Percentiles rank a stretch among this genome's conserved stretches.
These are phyloP conservation scores for Saturnispora ahearnii DNA, from an alignment of 805 yeast species.

Conservation along the genomic window DNA sequence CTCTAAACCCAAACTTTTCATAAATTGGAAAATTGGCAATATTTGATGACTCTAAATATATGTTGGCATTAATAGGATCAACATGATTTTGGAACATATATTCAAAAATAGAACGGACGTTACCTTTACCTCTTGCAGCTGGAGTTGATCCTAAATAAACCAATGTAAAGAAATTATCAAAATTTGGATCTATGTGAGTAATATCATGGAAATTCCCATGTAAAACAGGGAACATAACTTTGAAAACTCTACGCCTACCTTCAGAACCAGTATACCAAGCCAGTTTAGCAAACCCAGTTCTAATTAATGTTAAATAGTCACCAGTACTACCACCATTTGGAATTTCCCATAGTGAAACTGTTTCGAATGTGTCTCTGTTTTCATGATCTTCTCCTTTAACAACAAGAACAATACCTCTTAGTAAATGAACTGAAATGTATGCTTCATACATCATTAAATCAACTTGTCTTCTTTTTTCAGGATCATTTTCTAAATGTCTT, in stretches of 20 bases:
- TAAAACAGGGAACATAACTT: conserved; percentile 42
- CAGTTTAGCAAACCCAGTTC: conserved; percentile 43
- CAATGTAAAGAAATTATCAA: conserved; percentile 25
- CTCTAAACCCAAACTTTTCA: conserved; percentile 40
- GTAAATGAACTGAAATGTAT: conserved; percentile 41
- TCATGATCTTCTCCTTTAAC: conserved; percentile 36
- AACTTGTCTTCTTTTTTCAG: conserved; percentile 23
- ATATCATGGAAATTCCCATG: conserved; percentile 41
- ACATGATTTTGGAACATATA: conserved; percentile 38
- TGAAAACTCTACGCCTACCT: conserved; percentile 42
- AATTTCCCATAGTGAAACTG: conserved; percentile 46
- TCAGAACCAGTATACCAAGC: conserved; percentile 41
- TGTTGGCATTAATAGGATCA: conserved; percentile 32
- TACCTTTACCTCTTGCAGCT: conserved; percentile 48
- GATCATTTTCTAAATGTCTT: conserved; percentile 27
- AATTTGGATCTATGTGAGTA: conserved; percentile 30
- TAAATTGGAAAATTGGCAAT: conserved; percentile 42
- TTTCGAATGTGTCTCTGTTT: conserved; percentile 33
- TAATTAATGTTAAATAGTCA: conserved; percentile 37
- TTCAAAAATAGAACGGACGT: conserved; percentile 40
- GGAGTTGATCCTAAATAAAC: conserved; percentile 31
- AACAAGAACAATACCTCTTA: conserved; percentile 42
- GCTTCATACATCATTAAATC: conserved; percentile 41
- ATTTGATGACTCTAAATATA: conserved; percentile 44
- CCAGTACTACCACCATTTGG: conserved; percentile 40